Base-by-base conservation (phyloP, 2,329 filamentous ascomycete genomes). In the Xylariomycetidae sp. region DNA sequence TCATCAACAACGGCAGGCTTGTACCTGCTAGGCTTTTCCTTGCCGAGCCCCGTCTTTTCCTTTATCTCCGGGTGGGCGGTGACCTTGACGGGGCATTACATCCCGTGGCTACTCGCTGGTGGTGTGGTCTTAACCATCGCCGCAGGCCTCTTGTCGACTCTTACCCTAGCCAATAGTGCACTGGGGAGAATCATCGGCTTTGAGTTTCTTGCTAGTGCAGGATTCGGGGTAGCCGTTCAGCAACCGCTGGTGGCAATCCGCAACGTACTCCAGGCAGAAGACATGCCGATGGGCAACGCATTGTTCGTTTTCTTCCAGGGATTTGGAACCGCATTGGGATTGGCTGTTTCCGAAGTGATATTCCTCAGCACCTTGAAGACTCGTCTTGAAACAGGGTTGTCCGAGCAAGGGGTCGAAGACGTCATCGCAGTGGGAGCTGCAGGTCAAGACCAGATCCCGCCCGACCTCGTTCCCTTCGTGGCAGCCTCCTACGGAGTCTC, bases 241-340 rank as follows among this genome's bases (percentile, higher is more conserved):
- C 36, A 33, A 27, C 37, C 37, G 7, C 19, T 36, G 6, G 6
- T 37, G 8, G 29, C 32, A 12, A 25, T 38, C 10, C 30, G 29
- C 15, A 25, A 28, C 4, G 23, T 30, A 11, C 30, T 40, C 6
- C 9, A 16, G 16, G 30, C 26, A 12, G 25, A 36, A 12, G 37
- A 40, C 14, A 19, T 40, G 2, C 33, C 34, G 2, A 26, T 23
- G 11, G 37, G 37, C 8, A 37, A 34, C 22, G 35, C 35, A 20
- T 30, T 37, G n/a, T 19, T 29, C n/a, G 26, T 26, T 2, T 37
- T 37, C 27, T 34, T 37, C 16, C 13, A 28, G 16, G 32, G 25
- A 12, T 12, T 37, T n/a, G 35, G 35, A 5, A 33, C 35, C 8
- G 26, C 23, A 8, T 29, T 33, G 8, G 25, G 35, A 10, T 26